phyloP scores from a whole-genome alignment of 2,329 filamentous ascomycete genomes.

The Epichloe hybrida region DNA sequence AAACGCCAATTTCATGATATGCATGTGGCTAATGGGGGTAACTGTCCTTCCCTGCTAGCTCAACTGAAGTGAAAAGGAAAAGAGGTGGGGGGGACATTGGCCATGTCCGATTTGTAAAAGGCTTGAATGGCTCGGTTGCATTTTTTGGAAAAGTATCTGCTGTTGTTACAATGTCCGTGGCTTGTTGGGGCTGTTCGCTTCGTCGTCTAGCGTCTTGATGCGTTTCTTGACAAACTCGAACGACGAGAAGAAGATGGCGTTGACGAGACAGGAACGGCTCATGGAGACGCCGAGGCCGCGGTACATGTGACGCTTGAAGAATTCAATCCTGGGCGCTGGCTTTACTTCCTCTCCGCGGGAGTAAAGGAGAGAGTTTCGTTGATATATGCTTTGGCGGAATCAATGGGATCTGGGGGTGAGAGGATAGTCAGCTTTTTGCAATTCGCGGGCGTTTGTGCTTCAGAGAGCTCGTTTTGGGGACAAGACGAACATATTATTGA shows the following conservation, averaged over 20 bases:
- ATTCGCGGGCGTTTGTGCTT: not conserved
- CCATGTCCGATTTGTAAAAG: no score
- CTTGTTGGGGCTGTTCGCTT: conserved; percentile 6
- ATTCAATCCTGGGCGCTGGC: conserved; percentile 59
- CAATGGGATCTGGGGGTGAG: conserved; percentile 44
- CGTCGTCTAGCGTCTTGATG: conserved; percentile 36
- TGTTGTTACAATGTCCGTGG: conserved; percentile 6
- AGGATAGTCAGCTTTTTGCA: not conserved
- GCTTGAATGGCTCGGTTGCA: no score
- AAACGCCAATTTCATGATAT: conserved; percentile 5
- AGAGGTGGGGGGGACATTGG: not conserved
- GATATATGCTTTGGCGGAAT: conserved; percentile 79
- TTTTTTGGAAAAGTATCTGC: not conserved
- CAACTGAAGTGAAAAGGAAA: not conserved
- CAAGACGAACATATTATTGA: conserved; percentile 51
- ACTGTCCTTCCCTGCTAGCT: not conserved
- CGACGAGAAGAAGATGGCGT: conserved; percentile 80
- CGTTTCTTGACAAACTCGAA: conserved; percentile 73
- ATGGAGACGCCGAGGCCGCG: conserved; percentile 73
- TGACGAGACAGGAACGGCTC: conserved; percentile 67
- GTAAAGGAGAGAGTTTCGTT: conserved; percentile 64
- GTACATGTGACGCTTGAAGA: conserved; percentile 68
- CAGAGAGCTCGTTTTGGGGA: not conserved
- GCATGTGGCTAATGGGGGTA: not conserved
- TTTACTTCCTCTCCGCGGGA: conserved; percentile 50